Conservation (phyloP, 305 asterid species). For the Plantago coronopus region DNA sequence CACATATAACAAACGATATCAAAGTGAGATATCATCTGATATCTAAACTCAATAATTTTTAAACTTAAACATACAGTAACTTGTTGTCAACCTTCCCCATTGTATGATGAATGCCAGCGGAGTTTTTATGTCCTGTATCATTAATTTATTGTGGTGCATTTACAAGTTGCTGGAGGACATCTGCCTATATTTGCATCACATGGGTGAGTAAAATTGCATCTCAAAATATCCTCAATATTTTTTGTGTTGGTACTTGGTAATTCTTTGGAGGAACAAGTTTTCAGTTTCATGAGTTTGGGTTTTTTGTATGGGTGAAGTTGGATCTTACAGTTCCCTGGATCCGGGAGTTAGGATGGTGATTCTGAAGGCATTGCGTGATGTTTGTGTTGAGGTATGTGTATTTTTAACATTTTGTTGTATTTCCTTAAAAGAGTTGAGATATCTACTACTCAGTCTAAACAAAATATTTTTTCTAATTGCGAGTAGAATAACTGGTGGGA, state of each 20-base stretch:
- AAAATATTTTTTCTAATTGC: too few species aligned
- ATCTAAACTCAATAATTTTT: too few species aligned
- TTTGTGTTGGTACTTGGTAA: constrained; percentile 18
- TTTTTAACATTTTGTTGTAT: constrained; percentile 3
- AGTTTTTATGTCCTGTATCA: constrained; percentile 16
- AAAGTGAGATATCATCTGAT: too few species aligned
- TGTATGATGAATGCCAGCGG: constrained; percentile 10
- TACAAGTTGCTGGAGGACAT: constrained; percentile 97
- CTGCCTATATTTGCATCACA: constrained; percentile 94
- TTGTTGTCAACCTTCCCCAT: constrained; percentile 18
- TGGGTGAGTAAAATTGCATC: constrained; percentile 57
- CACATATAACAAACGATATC: too few species aligned
- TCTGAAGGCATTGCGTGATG: constrained; percentile 93
- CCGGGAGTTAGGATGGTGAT: constrained; percentile 92
- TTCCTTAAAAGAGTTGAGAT: constrained; percentile 9
- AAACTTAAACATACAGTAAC: too few species aligned
- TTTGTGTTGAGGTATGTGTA: constrained; percentile 99
- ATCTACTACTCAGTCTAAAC: too few species aligned
- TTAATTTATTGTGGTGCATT: constrained; percentile 24
- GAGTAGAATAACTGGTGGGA: too few species aligned
- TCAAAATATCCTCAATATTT: constrained; percentile 9
- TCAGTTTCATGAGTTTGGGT: constrained; percentile 17
- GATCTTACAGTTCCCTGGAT: constrained; percentile 67
- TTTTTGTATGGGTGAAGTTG: constrained; percentile 74
- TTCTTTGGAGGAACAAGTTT: constrained; percentile 11